Evolutionary conservation across 441 rosid genomes (phyloP).

Genomic region (Lepidium campestre): DNA sequence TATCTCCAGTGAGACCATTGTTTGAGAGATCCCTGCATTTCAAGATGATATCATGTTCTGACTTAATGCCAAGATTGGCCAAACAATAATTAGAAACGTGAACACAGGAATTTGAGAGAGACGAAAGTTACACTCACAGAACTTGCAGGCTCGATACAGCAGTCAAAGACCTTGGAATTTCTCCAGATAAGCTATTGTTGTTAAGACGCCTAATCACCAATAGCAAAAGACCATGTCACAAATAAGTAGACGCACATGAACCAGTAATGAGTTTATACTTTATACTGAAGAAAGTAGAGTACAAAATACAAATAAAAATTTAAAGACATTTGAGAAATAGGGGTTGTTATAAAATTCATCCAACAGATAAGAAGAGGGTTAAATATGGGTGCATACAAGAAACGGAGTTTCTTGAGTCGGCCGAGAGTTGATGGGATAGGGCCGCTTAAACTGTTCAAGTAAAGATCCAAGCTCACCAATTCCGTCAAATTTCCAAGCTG

Average conservation of each 20-base stretch:
- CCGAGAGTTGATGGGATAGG: slow-evolving; percentile 84
- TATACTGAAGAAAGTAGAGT: not conserved
- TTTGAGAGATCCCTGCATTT: slow-evolving; percentile 85
- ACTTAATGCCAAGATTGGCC: slow-evolving; percentile 1
- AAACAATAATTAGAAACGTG: not conserved
- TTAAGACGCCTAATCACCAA: slow-evolving; percentile 77
- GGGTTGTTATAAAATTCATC: not conserved
- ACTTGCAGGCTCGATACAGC: slow-evolving; percentile 80
- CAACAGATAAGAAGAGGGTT: not conserved
- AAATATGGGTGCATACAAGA: slow-evolving; percentile 59
- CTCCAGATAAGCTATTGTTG: slow-evolving; percentile 82
- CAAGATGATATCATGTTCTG: slow-evolving; percentile 12
- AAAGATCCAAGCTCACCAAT: slow-evolving; percentile 99
- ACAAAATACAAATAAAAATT: not conserved
- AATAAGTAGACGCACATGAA: not conserved
- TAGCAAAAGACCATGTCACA: slow-evolving; percentile 22
- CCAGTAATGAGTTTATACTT: not conserved
- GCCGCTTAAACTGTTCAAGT: slow-evolving; percentile 84
- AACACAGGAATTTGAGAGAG: not conserved
- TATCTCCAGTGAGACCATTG: slow-evolving; percentile 78
- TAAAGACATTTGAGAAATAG: not conserved
- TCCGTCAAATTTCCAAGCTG: slow-evolving; percentile 88
- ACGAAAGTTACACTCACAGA: slow-evolving; percentile 51
- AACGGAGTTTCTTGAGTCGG: slow-evolving; percentile 73
- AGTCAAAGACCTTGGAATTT: slow-evolving; percentile 84